These are phyloP conservation scores for Senna siamea DNA, from an alignment of 306 rosid species.

Conservation along the genomic window DNA sequence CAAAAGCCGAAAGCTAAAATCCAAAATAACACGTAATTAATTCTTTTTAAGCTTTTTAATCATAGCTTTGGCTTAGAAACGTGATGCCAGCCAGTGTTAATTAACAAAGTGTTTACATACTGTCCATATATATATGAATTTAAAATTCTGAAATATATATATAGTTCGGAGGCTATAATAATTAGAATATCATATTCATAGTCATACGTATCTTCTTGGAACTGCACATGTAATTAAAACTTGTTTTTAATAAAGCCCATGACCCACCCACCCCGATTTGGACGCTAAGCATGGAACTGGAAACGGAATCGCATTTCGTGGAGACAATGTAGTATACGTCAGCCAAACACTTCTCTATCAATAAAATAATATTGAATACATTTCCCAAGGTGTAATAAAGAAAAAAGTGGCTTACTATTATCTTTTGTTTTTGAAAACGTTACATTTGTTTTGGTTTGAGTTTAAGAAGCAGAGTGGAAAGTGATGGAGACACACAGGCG, in stretches of 20 bases:
- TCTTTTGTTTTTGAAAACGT: no score
- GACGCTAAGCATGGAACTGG: background rate
- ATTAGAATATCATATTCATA: background rate
- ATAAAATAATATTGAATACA: background rate
- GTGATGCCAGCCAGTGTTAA: slow-evolving; percentile 14
- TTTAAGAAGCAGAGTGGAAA: slow-evolving; percentile 1
- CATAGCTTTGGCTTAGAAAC: background rate
- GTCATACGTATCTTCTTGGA: slow-evolving; percentile 33
- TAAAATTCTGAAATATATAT: background rate
- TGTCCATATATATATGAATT: background rate
- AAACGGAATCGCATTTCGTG: slow-evolving; percentile 18
- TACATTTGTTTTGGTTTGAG: background rate
- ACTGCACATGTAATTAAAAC: background rate
- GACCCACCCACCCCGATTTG: background rate
- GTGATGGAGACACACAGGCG: background rate
- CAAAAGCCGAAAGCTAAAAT: slow-evolving; percentile 14
- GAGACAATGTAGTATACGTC: slow-evolving; percentile 6
- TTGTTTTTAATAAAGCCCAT: background rate
- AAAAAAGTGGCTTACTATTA: no score
- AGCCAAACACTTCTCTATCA: background rate
- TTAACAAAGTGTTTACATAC: no score
- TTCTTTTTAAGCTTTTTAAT: background rate
- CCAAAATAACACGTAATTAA: slow-evolving; percentile 1
- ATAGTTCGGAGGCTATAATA: background rate
- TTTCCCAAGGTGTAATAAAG: background rate